Conservation (phyloP, 2,329 filamentous ascomycete genomes). For the Ascomycota sp. region DNA sequence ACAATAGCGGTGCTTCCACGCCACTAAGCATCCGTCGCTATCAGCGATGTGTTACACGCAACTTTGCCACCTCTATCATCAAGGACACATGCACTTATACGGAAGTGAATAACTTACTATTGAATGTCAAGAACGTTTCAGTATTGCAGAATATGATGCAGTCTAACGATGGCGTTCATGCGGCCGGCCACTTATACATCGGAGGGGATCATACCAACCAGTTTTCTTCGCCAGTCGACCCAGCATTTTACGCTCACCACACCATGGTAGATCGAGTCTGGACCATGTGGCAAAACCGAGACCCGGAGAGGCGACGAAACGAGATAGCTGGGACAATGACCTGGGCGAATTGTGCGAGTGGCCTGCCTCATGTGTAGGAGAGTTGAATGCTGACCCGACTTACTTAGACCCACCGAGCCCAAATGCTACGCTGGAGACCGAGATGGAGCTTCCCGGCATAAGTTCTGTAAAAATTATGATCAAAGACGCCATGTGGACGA, state of each 20-base stretch:
- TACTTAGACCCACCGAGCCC: neutral
- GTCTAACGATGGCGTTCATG: constrained; percentile 8
- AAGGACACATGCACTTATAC: neutral
- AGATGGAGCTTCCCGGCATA: neutral
- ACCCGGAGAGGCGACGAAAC: neutral
- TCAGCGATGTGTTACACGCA: constrained; percentile 12
- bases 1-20: neutral
- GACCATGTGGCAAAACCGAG: constrained; percentile 6
- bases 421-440: neutral
- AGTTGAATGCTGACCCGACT: neutral
- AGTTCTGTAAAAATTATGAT: neutral
- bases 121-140: neutral
- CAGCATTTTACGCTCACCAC: constrained; percentile 9
- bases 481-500: neutral
- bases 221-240: constrained; percentile 9
- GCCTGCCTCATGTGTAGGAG: neutral
- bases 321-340: neutral
- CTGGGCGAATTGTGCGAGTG: neutral
- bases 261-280: constrained; percentile 10
- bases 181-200: constrained; percentile 10
- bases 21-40: constrained; percentile 7
- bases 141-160: neutral
- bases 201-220: neutral
- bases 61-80: neutral
- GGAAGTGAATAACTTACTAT: neutral